phyloP scores from a whole-genome alignment of 2,329 filamentous ascomycete species.

The Aspergillaceae sp. region DNA sequence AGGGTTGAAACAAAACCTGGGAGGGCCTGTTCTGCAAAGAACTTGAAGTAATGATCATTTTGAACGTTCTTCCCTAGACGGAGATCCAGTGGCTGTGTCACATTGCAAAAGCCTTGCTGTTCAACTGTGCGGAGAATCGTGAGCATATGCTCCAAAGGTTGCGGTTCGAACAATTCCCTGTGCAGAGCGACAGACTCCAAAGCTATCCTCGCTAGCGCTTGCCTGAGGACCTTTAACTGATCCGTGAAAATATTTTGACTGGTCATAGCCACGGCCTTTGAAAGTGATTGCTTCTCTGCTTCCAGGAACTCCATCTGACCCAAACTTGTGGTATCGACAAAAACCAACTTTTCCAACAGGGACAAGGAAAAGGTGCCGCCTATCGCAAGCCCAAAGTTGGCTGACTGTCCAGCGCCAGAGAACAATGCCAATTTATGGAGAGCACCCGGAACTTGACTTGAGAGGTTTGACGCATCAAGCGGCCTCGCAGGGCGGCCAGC shows the following conservation, averaged over 20 bases:
- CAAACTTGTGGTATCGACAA: constrained; percentile 47
- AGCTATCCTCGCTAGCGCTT: constrained; percentile 35
- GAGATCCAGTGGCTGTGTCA: constrained; percentile 8
- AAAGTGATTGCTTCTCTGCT: constrained; percentile 55
- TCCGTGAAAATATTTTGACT: constrained; percentile 44
- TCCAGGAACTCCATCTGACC: constrained; percentile 56
- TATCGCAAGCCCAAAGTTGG: constrained; percentile 37
- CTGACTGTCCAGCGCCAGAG: constrained; percentile 21
- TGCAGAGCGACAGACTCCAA: constrained; percentile 29
- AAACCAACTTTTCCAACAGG: constrained; percentile 49
- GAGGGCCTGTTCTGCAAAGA: constrained; percentile 21
- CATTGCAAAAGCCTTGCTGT: constrained; percentile 10
- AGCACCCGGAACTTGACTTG: constrained; percentile 25
- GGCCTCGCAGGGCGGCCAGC: constrained; percentile 30
- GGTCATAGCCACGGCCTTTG: constrained; percentile 46
- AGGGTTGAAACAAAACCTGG: constrained; percentile 21
- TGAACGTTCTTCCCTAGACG: constrained; percentile 14
- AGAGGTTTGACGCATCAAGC: constrained; percentile 24
- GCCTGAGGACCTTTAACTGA: constrained; percentile 43
- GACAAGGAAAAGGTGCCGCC: constrained; percentile 42
- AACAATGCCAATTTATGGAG: constrained; percentile 31
- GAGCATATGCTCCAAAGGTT: constrained; percentile 17
- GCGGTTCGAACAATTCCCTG: constrained; percentile 23
- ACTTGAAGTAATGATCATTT: constrained; percentile 29
- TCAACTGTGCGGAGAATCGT: constrained; percentile 17